These are phyloP conservation scores for Teunomyces stri DNA, from an alignment of 805 yeast genomes.

Conservation along the genomic window DNA sequence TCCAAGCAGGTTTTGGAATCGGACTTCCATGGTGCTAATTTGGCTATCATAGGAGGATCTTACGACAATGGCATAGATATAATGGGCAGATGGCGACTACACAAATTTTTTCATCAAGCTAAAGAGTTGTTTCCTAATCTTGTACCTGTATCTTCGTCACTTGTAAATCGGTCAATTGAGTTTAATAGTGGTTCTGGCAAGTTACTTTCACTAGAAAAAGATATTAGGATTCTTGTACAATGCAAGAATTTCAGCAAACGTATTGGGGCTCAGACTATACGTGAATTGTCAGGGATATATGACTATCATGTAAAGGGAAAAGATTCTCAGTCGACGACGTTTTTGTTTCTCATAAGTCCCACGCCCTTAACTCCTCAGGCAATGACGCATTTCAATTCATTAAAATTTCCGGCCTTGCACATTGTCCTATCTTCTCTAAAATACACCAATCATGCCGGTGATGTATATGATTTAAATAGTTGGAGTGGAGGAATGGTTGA, in stretches of 20 bases:
- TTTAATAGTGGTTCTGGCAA: conserved; percentile 5
- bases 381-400: conserved; percentile 41
- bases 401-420: conserved; percentile 46
- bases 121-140: neutral
- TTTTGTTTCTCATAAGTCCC: conserved; percentile 47
- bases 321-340: conserved; percentile 17
- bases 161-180: conserved; percentile 18
- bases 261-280: conserved; percentile 44
- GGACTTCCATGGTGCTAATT: conserved; percentile 33
- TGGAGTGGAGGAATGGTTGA: conserved; percentile 39
- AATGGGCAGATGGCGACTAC: conserved; percentile 50
- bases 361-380: conserved; percentile 49
- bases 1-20: conserved; percentile 38
- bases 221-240: conserved; percentile 48
- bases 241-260: conserved; percentile 50
- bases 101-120: conserved; percentile 14
- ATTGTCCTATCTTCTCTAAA: conserved; percentile 36
- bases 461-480: conserved; percentile 30
- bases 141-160: conserved; percentile 8
- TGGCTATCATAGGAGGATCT: conserved; percentile 52
- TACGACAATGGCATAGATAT: conserved; percentile 59
- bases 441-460: conserved; percentile 12
- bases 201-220: conserved; percentile 21
- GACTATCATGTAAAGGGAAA: conserved; percentile 28
- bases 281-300: conserved; percentile 56